Percentiles rank a stretch among this genome's conserved stretches.
Conservation (phyloP, 495 filamentous ascomycete species). For the Lepraria neglecta region DNA sequence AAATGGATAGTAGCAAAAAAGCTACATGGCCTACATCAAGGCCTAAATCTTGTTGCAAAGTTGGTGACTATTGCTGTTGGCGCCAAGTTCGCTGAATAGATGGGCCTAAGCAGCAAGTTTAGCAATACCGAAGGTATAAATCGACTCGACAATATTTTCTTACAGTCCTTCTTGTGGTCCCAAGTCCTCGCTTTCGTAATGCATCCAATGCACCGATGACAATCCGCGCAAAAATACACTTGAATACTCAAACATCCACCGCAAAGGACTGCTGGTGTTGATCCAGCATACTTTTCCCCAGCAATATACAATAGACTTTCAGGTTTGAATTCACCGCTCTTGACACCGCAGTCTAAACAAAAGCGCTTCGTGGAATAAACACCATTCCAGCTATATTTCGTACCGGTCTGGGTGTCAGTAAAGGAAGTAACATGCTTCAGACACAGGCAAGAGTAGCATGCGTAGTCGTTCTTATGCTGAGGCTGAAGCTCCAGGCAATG, state of each 20-base stretch:
- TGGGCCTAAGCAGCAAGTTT: too few relatives aligned
- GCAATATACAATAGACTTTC: neutral
- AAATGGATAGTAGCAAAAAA: too few relatives aligned
- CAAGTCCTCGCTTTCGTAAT: too few relatives aligned
- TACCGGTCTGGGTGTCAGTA: too few relatives aligned
- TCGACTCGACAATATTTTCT: too few relatives aligned
- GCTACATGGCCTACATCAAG: too few relatives aligned
- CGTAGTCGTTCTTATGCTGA: neutral
- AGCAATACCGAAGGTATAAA: too few relatives aligned
- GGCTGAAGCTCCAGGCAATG: neutral
- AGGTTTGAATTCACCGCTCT: neutral
- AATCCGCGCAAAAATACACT: neutral
- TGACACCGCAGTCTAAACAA: neutral
- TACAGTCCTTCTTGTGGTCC: too few relatives aligned
- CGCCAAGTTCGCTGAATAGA: too few relatives aligned
- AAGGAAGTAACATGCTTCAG: neutral
- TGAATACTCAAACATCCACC: neutral
- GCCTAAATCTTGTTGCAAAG: too few relatives aligned
- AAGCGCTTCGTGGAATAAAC: neutral
- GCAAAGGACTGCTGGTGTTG: neutral
- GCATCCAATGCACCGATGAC: neutral
- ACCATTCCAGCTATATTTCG: neutral
- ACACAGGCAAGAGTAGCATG: neutral
- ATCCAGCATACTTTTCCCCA: too few relatives aligned
- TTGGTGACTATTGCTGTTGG: too few relatives aligned